A percentile compares a stretch with the other conserved stretches of the same genome.
These are phyloP conservation scores for Termitomyces sp. DNA, from an alignment of 768 basidiomycete genomes.

Conservation along the genomic window DNA sequence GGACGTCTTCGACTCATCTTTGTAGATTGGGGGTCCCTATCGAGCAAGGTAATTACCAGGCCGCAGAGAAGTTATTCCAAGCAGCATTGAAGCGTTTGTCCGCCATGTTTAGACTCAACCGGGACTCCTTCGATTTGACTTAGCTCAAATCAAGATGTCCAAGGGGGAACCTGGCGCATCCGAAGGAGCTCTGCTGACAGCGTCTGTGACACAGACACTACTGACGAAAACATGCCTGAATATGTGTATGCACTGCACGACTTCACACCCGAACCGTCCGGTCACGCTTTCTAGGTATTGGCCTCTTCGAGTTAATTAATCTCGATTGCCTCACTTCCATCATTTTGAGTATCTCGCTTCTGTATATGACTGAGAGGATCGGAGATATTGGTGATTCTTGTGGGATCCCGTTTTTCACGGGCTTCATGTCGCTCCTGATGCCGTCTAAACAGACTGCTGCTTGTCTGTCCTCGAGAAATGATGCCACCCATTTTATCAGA, in stretches of 20 bases:
- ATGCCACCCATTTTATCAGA: no score
- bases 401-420: no score
- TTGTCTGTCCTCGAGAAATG: no score
- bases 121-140: background rate
- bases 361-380: no score
- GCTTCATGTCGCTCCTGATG: no score
- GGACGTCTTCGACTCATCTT: background rate
- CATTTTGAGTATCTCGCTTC: no score
- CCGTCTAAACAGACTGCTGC: no score
- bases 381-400: no score
- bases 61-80: background rate
- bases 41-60: background rate
- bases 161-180: background rate
- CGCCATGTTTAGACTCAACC: background rate
- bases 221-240: constrained; percentile 50
- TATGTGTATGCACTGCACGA: constrained; percentile 87
- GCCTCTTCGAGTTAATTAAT: no score
- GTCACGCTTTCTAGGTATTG: no score
- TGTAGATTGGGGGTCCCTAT: background rate
- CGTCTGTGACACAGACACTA: background rate
- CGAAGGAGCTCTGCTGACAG: background rate
- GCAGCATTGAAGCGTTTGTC: background rate
- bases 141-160: background rate
- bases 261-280: constrained; percentile 86
- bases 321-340: no score